A percentile compares a stretch with the other conserved stretches of the same genome.
Conservation (phyloP, 192 early-diverging fungal genomes). For the Rhizophagus sp. region DNA sequence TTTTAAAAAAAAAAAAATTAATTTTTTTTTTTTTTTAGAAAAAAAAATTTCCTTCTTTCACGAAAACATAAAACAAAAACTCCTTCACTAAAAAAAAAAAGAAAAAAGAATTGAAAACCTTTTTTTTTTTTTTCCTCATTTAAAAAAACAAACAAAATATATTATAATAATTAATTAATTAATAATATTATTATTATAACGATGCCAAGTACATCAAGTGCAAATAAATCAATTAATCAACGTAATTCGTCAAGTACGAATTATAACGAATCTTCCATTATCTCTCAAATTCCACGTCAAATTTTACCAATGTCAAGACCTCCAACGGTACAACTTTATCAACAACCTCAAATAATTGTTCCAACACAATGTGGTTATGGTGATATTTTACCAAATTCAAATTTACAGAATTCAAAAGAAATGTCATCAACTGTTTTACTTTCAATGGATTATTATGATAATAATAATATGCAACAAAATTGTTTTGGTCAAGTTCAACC, state of each 20-base stretch:
- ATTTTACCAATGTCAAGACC: conserved; percentile 5
- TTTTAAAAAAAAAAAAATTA: no score
- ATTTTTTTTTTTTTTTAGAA: no score
- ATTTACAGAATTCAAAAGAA: background rate
- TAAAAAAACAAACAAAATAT: no score
- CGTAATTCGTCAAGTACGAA: background rate
- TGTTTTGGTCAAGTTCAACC: background rate
- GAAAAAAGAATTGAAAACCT: no score
- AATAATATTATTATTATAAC: background rate
- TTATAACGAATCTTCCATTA: background rate
- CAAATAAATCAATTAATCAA: conserved; percentile 13
- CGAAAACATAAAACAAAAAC: no score
- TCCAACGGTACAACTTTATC: background rate
- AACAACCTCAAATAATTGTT: conserved; percentile 21
- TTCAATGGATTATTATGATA: background rate
- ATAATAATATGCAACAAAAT: conserved; percentile 1
- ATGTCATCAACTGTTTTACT: background rate
- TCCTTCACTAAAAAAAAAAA: no score
- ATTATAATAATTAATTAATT: no score
- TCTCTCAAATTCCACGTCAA: background rate
- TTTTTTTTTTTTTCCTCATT: no score
- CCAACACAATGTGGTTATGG: conserved; percentile 8
- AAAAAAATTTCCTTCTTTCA: no score
- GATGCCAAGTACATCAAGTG: conserved; percentile 20
- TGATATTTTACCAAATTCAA: conserved; percentile 5